Percentiles rank a stretch among this genome's conserved stretches.
phyloP scores from a whole-genome alignment of 805 yeast genomes.

The Suhomyces vadensis region DNA sequence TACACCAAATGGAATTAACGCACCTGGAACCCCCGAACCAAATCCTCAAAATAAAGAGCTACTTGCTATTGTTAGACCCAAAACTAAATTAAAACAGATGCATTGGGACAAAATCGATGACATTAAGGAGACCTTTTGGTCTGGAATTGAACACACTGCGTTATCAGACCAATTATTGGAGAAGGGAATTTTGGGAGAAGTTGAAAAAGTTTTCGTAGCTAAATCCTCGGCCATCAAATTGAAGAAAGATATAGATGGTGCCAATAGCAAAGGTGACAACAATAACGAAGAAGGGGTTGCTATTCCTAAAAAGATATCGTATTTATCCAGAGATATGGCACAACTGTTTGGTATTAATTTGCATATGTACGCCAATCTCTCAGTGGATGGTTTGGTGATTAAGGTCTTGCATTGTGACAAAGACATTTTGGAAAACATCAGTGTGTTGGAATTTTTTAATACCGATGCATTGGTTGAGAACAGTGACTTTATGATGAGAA shows the following conservation, averaged over 20 bases:
- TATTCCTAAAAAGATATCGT: slow-evolving; percentile 53
- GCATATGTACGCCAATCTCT: slow-evolving; percentile 65
- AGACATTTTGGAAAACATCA: slow-evolving; percentile 65
- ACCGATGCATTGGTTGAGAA: slow-evolving; percentile 76
- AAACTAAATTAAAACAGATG: slow-evolving; percentile 81
- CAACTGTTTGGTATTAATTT: slow-evolving; percentile 95
- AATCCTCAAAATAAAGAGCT: neutral
- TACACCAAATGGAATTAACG: neutral
- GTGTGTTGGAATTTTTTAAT: slow-evolving; percentile 81
- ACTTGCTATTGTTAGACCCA: slow-evolving; percentile 47
- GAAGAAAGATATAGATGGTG: slow-evolving; percentile 28
- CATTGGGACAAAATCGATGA: slow-evolving; percentile 95
- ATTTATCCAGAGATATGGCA: slow-evolving; percentile 79
- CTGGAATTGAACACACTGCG: slow-evolving; percentile 56
- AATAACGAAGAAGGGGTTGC: slow-evolving; percentile 1
- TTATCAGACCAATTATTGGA: slow-evolving; percentile 64
- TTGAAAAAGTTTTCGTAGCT: slow-evolving; percentile 86
- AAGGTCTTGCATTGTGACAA: slow-evolving; percentile 75
- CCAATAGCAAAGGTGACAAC: slow-evolving; percentile 6
- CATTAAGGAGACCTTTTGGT: slow-evolving; percentile 87
- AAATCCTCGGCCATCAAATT: slow-evolving; percentile 51
- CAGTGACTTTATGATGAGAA: slow-evolving; percentile 66
- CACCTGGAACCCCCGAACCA: neutral
- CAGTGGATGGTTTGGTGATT: slow-evolving; percentile 66
- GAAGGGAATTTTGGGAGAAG: slow-evolving; percentile 78